Evolutionary conservation across 2,329 filamentous ascomycete genomes (phyloP), one percentile per base, ranked within the genome.

Genomic region (Curvularia verruculosa): DNA sequence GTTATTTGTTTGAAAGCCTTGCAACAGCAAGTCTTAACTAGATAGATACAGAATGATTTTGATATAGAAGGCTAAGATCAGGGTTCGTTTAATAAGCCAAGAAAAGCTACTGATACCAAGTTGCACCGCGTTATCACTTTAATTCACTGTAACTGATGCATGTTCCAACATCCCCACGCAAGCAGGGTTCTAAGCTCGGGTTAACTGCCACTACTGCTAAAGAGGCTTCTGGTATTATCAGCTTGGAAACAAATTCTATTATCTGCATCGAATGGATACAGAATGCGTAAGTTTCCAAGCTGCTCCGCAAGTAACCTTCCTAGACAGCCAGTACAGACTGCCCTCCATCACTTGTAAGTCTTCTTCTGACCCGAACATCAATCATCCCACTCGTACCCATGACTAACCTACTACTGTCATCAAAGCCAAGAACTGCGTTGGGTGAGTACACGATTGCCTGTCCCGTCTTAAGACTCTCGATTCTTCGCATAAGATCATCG

Each of bases 251-350:
- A 9, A 26, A 26, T 29, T 5, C 5, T 37, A 37, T 5, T 5
- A 10, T 45, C 41, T 24, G 7, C 24, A 28, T 13, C 10, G 13
- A 45, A 24, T 45, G 18, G 23, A 45, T 9, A 45, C 7, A 45
- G n/a, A 10, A 45, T 28, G 10, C 23, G 24, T 13, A 45, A 29
- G 41, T 45, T 6, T 45, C 18, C 41, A 28, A 6, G 24, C 9
- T 45, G 43, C 31, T 28, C 13, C 15, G 24, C 24, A 45, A 45
- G 15, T 26, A 10, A 45, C 43, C 24, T 29, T 47, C 44, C 26
- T 47, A 49, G 1, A 51, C 48, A 5, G 37, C 48, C 18, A 75
- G 96, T 82, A 49, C 88, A 83, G 60, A 88, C 75, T 24, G 86
- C 12, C 65, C 65, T 9, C 65, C 65, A 45, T 67, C 63, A 0